A percentile compares a stretch with the other conserved stretches of the same genome.
These are phyloP conservation scores for Fusarium pseudonygamai DNA, from an alignment of 2,329 filamentous ascomycete genomes.

Conservation along the genomic window DNA sequence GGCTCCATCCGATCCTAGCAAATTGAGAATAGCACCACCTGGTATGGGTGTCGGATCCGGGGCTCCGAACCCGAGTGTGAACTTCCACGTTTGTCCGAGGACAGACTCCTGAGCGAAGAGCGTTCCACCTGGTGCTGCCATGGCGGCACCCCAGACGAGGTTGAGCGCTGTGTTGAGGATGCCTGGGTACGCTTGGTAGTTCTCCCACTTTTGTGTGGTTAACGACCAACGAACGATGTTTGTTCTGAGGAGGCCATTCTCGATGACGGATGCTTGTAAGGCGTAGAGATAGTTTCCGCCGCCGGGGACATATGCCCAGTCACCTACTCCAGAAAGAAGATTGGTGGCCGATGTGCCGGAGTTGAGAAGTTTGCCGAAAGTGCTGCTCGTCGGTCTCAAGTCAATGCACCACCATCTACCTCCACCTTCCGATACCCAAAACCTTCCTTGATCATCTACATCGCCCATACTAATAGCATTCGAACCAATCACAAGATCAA, in stretches of 20 bases:
- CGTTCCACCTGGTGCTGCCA: not conserved
- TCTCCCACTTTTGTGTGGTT: not conserved
- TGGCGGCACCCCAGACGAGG: constrained; percentile 3
- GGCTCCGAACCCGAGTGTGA: not conserved
- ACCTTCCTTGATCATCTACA: constrained; percentile 11
- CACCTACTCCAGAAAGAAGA: not conserved
- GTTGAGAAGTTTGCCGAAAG: not conserved
- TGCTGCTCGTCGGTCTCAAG: not conserved
- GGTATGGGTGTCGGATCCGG: not conserved
- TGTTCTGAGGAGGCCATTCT: not conserved
- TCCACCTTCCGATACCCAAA: constrained; percentile 21
- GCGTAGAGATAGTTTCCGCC: constrained; percentile 31
- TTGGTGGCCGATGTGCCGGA: not conserved
- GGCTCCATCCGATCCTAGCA: constrained; percentile 23
- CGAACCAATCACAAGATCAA: not conserved
- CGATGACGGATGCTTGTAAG: constrained; percentile 2
- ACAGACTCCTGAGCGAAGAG: constrained; percentile 19
- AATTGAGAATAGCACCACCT: constrained; percentile 3
- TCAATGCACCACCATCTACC: constrained; percentile 24
- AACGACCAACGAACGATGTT: constrained; percentile 23
- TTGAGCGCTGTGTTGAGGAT: not conserved
- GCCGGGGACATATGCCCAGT: constrained; percentile 33
- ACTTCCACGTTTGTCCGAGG: constrained; percentile 18
- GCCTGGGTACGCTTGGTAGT: not conserved
- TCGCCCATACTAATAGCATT: constrained; percentile 27